Percentiles rank a stretch among this genome's conserved stretches.
Evolutionary conservation across 768 basidiomycete species (phyloP).

Genomic region (Russula abietina): DNA sequence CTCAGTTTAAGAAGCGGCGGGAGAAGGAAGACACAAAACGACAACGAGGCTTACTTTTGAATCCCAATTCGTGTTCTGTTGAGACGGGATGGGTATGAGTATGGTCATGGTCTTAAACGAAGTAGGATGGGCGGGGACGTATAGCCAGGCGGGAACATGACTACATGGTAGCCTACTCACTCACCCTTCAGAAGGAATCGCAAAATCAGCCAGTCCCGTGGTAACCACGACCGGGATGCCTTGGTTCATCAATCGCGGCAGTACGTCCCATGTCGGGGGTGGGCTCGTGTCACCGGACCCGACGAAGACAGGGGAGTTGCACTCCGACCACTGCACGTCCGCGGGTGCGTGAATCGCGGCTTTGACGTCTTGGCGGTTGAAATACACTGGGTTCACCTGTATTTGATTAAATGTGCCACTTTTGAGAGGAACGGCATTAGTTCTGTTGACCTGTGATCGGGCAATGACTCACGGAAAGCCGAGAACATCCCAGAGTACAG

Average conservation of each 20-base stretch:
- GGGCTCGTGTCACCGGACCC: constrained; percentile 10
- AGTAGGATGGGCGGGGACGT: no score
- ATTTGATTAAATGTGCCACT: constrained; percentile 23
- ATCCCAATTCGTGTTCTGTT: constrained; percentile 17
- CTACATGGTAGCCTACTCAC: not conserved
- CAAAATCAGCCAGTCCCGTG: constrained; percentile 15
- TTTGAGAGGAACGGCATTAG: not conserved
- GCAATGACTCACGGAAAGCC: constrained; percentile 21
- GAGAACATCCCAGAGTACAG: constrained; percentile 22
- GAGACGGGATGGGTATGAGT: not conserved
- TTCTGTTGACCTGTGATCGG: no score
- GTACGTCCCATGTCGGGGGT: not conserved
- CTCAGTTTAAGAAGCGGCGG: not conserved
- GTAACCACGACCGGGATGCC: constrained; percentile 13
- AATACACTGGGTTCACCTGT: constrained; percentile 22
- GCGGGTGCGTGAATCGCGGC: constrained; percentile 23
- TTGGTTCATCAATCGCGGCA: constrained; percentile 17
- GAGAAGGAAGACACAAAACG: not conserved
- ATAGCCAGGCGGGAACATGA: not conserved
- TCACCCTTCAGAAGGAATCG: constrained; percentile 20
- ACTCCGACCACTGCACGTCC: constrained; percentile 22
- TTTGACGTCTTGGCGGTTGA: constrained; percentile 24
- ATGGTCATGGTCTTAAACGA: not conserved
- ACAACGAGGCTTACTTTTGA: constrained; percentile 20
- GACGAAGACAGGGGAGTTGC: constrained; percentile 11